Base-by-base conservation (phyloP, 371 early-diverging fungal species). In the Rhizoclosmatium hyalinum region DNA sequence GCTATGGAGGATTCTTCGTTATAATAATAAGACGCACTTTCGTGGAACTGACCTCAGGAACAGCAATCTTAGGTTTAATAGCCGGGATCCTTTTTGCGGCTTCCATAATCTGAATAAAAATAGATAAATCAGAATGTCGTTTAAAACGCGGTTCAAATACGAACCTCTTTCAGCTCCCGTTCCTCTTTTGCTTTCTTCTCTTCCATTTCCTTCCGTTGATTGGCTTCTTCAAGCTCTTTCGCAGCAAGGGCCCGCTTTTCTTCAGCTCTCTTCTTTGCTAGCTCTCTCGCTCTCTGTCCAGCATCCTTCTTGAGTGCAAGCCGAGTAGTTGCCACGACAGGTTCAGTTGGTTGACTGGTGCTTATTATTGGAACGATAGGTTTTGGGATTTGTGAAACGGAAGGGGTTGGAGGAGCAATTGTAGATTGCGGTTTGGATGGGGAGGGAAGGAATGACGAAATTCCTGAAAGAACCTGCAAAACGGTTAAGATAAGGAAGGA, bases 391-490 rank as follows among this genome's bases (percentile, higher is more conserved):
- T 58, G 58, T 17, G 6, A 6, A 21, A 10, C 21, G n/a, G 58
- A 17, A 6, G 58, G 8, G 21, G 58, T 6, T 17, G n/a, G 17
- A 58, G 58, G 58, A 53, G 53, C 53, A 60, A 39, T 12, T 43
- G 39, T 19, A 32, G 43, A 24, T 6, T 17, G 17, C 0, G 41
- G 8, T 64, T 64, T 64, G 21, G 64, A 64, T 1, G 64, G 64
- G 5, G 64, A 64, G 4, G 64, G 64, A 64, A 64, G 64, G 19
- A 64, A 45, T 8, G 64, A n/a, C 4, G 64, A 39, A 64, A 45
- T 4, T 6, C 41, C 41, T n/a, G 64, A 64, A 39, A 64, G 39
- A 6, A 64, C 10, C 64, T 64, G 64, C 55, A 19, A 19, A 19
- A 17, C 14, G 14, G 55, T 54, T 54, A 54, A 14, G 19, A 14